Evolutionary conservation across 1,284 basidiomycete species (phyloP).

Genomic region (Agroathelia rolfsii): DNA sequence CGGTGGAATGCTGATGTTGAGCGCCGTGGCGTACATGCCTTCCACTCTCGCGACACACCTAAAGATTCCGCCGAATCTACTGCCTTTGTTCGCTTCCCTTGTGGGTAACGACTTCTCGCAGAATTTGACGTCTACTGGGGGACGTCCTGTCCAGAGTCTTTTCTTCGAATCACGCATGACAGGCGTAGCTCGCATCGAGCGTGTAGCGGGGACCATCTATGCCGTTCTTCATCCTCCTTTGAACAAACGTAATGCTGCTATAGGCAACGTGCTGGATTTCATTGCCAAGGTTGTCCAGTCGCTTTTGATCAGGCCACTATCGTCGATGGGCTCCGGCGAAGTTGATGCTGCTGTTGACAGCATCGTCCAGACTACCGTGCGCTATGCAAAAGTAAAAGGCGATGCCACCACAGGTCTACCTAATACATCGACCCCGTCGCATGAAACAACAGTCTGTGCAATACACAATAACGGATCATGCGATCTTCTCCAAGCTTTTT

Average conservation of each 20-base stretch:
- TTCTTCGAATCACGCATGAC: slow-evolving; percentile 60
- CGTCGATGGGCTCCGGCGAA: slow-evolving; percentile 47
- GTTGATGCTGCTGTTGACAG: slow-evolving; percentile 53
- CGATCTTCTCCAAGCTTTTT: too few relatives aligned
- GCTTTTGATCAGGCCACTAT: slow-evolving; percentile 40
- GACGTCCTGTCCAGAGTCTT: slow-evolving; percentile 42
- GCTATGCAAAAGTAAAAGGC: slow-evolving; percentile 60
- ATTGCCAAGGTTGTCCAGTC: slow-evolving; percentile 55
- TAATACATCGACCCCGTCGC: too few relatives aligned
- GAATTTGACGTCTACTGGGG: slow-evolving; percentile 30
- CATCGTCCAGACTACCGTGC: slow-evolving; percentile 62
- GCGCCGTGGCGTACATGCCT: slow-evolving; percentile 55
- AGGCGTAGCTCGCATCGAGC: slow-evolving; percentile 46
- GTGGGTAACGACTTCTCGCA: slow-evolving; percentile 80
- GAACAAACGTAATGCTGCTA: slow-evolving; percentile 39
- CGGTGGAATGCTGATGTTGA: slow-evolving; percentile 42
- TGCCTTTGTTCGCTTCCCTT: slow-evolving; percentile 79
- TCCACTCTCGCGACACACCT: slow-evolving; percentile 53
- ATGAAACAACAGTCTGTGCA: slow-evolving; percentile 21
- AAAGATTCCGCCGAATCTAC: slow-evolving; percentile 56
- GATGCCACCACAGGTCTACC: too few relatives aligned
- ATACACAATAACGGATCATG: slow-evolving; percentile 21
- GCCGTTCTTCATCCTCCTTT: too few relatives aligned
- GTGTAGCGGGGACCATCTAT: slow-evolving; percentile 43
- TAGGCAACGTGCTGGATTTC: slow-evolving; percentile 64